Base-by-base conservation (phyloP, 345 rosid genomes). In the Streptanthus diversifolius region DNA sequence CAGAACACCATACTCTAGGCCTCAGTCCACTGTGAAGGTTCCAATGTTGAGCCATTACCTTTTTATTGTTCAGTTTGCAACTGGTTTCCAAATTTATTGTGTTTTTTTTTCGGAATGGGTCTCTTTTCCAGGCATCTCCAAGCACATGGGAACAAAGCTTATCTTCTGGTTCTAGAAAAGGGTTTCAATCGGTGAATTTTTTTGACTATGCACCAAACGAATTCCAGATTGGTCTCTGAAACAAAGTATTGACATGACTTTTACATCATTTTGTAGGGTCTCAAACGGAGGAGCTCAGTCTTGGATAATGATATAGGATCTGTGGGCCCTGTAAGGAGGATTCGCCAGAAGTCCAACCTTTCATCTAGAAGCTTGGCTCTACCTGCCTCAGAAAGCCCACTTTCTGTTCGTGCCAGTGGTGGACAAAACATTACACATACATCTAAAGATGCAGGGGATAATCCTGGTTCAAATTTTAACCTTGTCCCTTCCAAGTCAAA, bases 241-340 rank as follows among this genome's bases (percentile, higher is more conserved):
- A 64, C 66, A 48, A 71, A 17, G 49, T 58, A 37, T 24, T 52
- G 33, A 59, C 54, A 24, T 49, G 48, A 39, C 61, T 57, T 70
- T 63, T 47, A 18, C 13, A 51, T 72, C 44, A 19, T 43, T 72
- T 65, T 77, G 80, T 81, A 95, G 99, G 80, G 80, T 73, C 79
- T 84, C 52, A 92, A 95, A 73, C 85, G 95, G 53, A 78, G 93
- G 81, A 88, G 87, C 78, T 86, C 93, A 24, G 88, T 84, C 39
- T 80, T 95, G 30, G 95, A 95, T 58, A 83, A 75, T 85, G 96
- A 83, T 79, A 81, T 88, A 6, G 90, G 92, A 47, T 83, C 92
- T 71, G 80, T 81, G 67, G 97, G 96, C 48, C 91, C 98, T 70
- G 83, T 92, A 68, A 92, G 98, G 30, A 88, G 98, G 77, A 88